A percentile compares a stretch with the other conserved stretches of the same genome.
Evolutionary conservation across 768 basidiomycete genomes (phyloP).

Genomic region (Phaeotremella fagi): DNA sequence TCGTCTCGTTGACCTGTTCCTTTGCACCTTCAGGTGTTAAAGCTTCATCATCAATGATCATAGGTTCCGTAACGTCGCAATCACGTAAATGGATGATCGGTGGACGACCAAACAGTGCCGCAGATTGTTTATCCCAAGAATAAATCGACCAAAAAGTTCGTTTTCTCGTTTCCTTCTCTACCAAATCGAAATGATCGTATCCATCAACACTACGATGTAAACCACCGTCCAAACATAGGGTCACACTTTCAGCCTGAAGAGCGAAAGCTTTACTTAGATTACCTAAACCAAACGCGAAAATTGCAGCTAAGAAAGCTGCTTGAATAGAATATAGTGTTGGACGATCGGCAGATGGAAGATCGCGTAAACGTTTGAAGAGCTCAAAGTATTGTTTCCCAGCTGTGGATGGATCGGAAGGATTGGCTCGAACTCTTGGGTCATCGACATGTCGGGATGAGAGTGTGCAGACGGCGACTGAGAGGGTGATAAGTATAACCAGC

Average conservation of each 20-base stretch:
- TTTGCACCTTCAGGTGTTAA: constrained; percentile 66
- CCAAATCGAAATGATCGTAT: constrained; percentile 67
- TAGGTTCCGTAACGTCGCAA: constrained; percentile 84
- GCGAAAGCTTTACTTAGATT: constrained; percentile 81
- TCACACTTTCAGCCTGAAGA: constrained; percentile 77
- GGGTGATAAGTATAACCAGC: background rate
- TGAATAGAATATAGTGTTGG: constrained; percentile 90
- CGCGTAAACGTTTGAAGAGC: constrained; percentile 76
- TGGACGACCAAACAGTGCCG: constrained; percentile 69
- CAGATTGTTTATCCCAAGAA: constrained; percentile 90
- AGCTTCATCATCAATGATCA: constrained; percentile 81
- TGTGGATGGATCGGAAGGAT: constrained; percentile 75
- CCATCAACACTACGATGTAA: constrained; percentile 80
- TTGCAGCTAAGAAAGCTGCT: constrained; percentile 82
- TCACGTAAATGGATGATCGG: constrained; percentile 80
- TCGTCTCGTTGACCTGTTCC: constrained; percentile 64
- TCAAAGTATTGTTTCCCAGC: constrained; percentile 91
- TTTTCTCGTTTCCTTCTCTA: constrained; percentile 86
- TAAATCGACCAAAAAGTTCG: constrained; percentile 96
- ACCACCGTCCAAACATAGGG: constrained; percentile 81
- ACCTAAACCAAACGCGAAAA: constrained; percentile 85
- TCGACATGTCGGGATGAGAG: constrained; percentile 88
- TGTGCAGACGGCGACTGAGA: constrained; percentile 73
- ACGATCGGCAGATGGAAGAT: constrained; percentile 78
- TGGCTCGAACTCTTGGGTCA: constrained; percentile 78